Evolutionary conservation across 768 basidiomycete genomes (phyloP).

Genomic region (Leucosporidium creatinivorum): DNA sequence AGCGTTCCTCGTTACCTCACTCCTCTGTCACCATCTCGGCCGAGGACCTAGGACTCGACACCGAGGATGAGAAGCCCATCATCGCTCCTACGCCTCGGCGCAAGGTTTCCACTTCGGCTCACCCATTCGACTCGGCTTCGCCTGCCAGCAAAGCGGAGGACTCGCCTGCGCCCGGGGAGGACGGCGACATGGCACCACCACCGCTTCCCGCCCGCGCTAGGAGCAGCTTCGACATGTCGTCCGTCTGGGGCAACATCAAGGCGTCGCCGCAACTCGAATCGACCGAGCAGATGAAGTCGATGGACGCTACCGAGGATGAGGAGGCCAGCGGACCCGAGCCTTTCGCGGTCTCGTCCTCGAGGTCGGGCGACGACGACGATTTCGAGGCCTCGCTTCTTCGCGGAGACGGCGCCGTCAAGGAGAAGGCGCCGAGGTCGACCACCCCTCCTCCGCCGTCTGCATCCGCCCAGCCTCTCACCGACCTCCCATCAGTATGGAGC

Average conservation of each 20-base stretch:
- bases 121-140: not conserved
- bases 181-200: constrained; percentile 1
- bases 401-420: constrained; percentile 4
- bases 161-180: not conserved
- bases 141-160: not conserved
- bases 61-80: not conserved
- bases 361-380: constrained; percentile 60
- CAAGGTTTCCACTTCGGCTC: not conserved
- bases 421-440: not conserved
- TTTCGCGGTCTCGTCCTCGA: constrained; percentile 17
- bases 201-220: constrained; percentile 4
- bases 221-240: constrained; percentile 33
- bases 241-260: constrained; percentile 34
- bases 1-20: not conserved
- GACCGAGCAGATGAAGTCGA: not conserved
- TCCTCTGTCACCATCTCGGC: constrained; percentile 4
- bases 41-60: constrained; percentile 6
- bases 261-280: constrained; percentile 19
- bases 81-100: too few species aligned
- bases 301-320: constrained; percentile 3
- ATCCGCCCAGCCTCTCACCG: constrained; percentile 1
- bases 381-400: constrained; percentile 76
- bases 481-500: constrained; percentile 27
- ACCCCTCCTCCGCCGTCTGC: not conserved
- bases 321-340: constrained; percentile 19